Evolutionary conservation across 2,329 filamentous ascomycete species (phyloP), one percentile per base, ranked within the genome.

Genomic region (Sclerotiophoma versabilis): DNA sequence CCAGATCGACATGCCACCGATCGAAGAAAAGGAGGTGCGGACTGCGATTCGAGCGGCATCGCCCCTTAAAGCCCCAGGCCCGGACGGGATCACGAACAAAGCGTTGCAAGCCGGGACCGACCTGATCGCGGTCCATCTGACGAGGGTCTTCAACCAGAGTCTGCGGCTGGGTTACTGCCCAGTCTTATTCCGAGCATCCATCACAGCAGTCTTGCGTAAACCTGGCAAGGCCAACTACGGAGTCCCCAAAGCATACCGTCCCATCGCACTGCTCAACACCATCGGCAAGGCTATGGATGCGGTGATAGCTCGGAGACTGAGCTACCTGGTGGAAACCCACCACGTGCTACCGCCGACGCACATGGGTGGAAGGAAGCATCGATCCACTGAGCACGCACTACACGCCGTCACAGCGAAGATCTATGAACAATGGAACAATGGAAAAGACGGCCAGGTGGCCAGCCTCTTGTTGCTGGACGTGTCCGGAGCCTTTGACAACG

Each of bases 391-490:
- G 26, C 26, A 43, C 26, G 39, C 39, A 14, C 26, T 32, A 5
- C 26, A 43, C 5, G 26, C 26, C 17, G 17, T 43, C 15, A 43
- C 26, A 26, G 10, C 30, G 14, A 43, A 43, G 39, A 43, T 43
- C n/a, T 41, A 41, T n/a, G 9, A 41, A 41, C n/a, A n/a, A 43
- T 73, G 48, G 62, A 62, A 59, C 37, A 33, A 50, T n/a, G n/a
- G n/a, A 17, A 49, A 43, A 2, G 23, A 47, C 26, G 22, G 27
- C n/a, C 29, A 65, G 25, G 63, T 73, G 4, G 66, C 59, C 14
- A 70, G 62, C 22, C 54, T 75, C n/a, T 64, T 73, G 2, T 41
- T 66, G 4, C 62, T 75, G 1, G 63, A 75, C 54, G 55, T 74
- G 15, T 67, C 63, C 2, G 60, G 65, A 2, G 19, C 34, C 34